A percentile compares a stretch with the other conserved stretches of the same genome.
Evolutionary conservation across 2,329 filamentous ascomycete species (phyloP).

Genomic region (Sclerotinia minor): DNA sequence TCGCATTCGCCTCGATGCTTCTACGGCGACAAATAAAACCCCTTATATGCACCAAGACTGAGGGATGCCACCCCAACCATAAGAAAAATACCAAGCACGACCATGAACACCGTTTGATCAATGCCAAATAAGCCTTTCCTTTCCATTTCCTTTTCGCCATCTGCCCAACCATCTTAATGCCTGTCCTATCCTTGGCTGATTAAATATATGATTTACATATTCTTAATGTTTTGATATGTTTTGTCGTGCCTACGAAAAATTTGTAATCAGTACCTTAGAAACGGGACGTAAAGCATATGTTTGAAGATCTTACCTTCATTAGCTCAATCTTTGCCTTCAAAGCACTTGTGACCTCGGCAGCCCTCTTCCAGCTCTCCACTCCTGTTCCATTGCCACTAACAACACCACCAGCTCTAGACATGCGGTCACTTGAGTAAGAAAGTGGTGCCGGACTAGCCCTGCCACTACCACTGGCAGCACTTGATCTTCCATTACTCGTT

Average conservation of each 20-base stretch:
- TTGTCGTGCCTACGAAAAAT: constrained; percentile 49
- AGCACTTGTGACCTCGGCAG: constrained; percentile 96
- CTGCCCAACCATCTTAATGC: constrained; percentile 13
- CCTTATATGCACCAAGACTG: constrained; percentile 18
- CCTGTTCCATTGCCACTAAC: constrained; percentile 51
- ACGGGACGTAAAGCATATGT: background rate
- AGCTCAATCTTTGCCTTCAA: constrained; percentile 96
- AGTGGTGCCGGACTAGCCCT: constrained; percentile 39
- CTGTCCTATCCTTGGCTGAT: constrained; percentile 15
- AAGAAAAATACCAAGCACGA: constrained; percentile 25
- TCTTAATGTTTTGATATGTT: constrained; percentile 48
- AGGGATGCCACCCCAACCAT: constrained; percentile 19
- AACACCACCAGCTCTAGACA: constrained; percentile 33
- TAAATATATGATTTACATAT: constrained; percentile 16
- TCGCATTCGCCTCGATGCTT: constrained; percentile 10
- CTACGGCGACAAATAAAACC: constrained; percentile 7
- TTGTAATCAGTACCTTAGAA: constrained; percentile 21
- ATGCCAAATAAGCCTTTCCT: constrained; percentile 18
- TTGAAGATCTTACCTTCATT: constrained; percentile 72
- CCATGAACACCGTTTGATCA: constrained; percentile 25
- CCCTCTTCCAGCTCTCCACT: constrained; percentile 93
- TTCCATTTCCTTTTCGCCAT: constrained; percentile 20
- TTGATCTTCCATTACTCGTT: constrained; percentile 37
- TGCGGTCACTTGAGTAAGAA: constrained; percentile 34
- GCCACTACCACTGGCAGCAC: constrained; percentile 40